Evolutionary conservation across 345 rosid genomes (phyloP), one percentile per base, ranked within the genome.

Genomic region (Excoecaria agallocha): DNA sequence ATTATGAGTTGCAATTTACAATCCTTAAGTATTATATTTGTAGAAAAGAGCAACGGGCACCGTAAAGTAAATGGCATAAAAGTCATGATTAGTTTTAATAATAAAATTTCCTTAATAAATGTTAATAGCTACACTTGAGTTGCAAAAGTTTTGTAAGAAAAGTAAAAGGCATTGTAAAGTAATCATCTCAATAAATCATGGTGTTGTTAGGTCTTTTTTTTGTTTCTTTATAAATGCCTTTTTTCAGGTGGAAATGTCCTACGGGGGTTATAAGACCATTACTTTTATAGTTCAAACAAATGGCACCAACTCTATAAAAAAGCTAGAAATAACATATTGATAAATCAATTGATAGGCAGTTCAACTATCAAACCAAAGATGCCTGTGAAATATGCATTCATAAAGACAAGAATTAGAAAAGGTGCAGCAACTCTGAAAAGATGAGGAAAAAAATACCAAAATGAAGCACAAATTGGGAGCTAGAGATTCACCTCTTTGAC

Each of bases 401-500:
- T 2, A 11, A 16, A 46, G 16, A 7, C 22, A 35, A 5, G 5
- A 24, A n/a, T 35, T 22, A 35, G 37, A n/a, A 20, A 24, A 39
- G 51, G 25, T 57, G 37, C 35, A 6, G 10, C 15, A 22, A 39
- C 2, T 56, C 20, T 10, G n/a, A 12, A 24, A 43, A 10, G 12
- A 7, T 11, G n/a, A 3, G 9, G 51, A 41, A 39, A 38, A n/a
- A 52, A 7, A 8, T 6, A 6, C 43, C 17, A 5, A 1, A 6
- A 66, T 37, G n/a, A 71, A 72, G 22, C 62, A 64, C 15, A 46
- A 9, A 12, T 4, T 30, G 6, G 54, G 43, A 4, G 72, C 20
- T 39, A 74, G 55, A 62, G 24, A 43, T 57, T 86, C 72, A 94
- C 98, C 97, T 90, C 95, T 85, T 90, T 88, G 66, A 92, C 87